A percentile compares a stretch with the other conserved stretches of the same genome.
Evolutionary conservation across 306 rosid species (phyloP).

Genomic region (Oxytropis ochrocephala): DNA sequence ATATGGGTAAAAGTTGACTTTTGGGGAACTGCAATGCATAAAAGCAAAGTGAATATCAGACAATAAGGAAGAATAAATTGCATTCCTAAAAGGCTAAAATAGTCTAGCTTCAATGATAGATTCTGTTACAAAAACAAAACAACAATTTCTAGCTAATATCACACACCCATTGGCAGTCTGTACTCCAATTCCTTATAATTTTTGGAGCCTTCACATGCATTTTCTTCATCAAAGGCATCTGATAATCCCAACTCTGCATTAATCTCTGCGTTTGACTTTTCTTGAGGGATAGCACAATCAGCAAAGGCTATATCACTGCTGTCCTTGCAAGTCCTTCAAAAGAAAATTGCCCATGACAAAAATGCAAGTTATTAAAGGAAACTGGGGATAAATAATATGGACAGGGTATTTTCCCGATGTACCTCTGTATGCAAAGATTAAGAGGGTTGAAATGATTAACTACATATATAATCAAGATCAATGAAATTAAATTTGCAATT

Average conservation of each 20-base stretch:
- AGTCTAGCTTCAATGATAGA: conserved; percentile 6
- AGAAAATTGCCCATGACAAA: conserved; percentile 21
- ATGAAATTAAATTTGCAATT: not conserved
- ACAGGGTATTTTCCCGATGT: not conserved
- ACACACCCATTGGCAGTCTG: conserved; percentile 49
- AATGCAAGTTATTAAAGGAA: conserved; percentile 14
- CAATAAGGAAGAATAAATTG: not conserved
- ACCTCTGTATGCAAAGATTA: not conserved
- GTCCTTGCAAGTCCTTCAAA: conserved; percentile 83
- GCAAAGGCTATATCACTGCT: conserved; percentile 63
- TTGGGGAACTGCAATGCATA: conserved; percentile 51
- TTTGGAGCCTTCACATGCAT: conserved; percentile 51
- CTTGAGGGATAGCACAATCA: conserved; percentile 82
- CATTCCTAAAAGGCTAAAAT: conserved; percentile 6
- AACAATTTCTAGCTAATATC: not conserved
- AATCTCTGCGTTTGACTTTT: conserved; percentile 93
- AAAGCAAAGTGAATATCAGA: conserved; percentile 22
- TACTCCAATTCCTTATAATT: conserved; percentile 56
- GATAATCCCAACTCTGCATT: conserved; percentile 91
- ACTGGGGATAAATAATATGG: not conserved
- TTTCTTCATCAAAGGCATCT: conserved; percentile 93
- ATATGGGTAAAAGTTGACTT: conserved; percentile 59
- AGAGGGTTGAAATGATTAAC: not conserved
- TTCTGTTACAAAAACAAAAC: not conserved
- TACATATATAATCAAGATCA: not conserved